Conservation (phyloP, 208 protist species). For the Crithidia sp. region DNA sequence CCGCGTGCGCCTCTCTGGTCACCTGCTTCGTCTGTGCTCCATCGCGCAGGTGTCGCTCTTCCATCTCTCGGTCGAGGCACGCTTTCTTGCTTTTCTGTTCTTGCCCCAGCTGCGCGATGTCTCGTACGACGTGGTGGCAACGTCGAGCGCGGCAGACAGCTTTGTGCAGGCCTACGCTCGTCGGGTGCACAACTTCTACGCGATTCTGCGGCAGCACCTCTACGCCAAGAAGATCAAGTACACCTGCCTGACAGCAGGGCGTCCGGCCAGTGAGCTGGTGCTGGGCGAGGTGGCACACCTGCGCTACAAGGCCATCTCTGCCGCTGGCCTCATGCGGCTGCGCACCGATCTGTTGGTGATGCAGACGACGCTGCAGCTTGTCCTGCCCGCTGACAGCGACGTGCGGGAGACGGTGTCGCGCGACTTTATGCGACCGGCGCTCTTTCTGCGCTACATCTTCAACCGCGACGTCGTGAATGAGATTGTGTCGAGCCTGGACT, state of each 20-base stretch:
- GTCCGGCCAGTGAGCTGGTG: constrained; percentile 81
- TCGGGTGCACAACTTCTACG: constrained; percentile 74
- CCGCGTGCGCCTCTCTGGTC: constrained; percentile 48
- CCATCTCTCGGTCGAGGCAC: constrained; percentile 78
- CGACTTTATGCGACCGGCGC: constrained; percentile 66
- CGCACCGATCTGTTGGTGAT: constrained; percentile 74
- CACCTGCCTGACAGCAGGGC: constrained; percentile 64
- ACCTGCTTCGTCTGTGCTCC: constrained; percentile 67
- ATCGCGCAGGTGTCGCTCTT: constrained; percentile 85
- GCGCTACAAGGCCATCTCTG: constrained; percentile 81
- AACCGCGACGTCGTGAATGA: constrained; percentile 83
- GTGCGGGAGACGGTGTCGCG: constrained; percentile 68
- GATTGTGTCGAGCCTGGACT: constrained; percentile 80
- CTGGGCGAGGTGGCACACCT: constrained; percentile 81
- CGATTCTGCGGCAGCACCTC: constrained; percentile 70
- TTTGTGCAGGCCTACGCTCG: constrained; percentile 87
- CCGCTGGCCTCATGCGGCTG: constrained; percentile 58
- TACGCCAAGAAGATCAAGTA: constrained; percentile 69
- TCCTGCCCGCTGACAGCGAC: constrained; percentile 70
- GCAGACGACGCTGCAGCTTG: constrained; percentile 78
- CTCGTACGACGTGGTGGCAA: constrained; percentile 77
- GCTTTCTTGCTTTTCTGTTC: constrained; percentile 80
- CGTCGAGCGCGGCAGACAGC: constrained; percentile 68
- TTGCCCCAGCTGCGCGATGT: constrained; percentile 89
- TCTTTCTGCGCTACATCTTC: constrained; percentile 80